A percentile compares a stretch with the other conserved stretches of the same genome.
These are phyloP conservation scores for Capsicum chinense DNA, from an alignment of 257 asterid species.

Conservation along the genomic window DNA sequence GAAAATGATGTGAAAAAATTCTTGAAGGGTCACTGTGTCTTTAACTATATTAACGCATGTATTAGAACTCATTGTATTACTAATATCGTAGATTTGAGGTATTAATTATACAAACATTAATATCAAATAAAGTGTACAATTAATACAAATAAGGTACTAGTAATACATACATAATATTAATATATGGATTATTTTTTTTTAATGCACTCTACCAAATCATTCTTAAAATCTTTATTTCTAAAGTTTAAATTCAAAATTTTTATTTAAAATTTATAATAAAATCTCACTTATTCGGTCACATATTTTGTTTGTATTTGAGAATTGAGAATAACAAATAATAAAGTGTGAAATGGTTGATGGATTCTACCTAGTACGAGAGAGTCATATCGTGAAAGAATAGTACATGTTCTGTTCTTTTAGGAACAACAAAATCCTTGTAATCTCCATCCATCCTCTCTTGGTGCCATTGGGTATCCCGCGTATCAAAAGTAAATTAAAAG, in stretches of 20 bases:
- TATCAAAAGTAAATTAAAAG: neutral
- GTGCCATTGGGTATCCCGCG: constrained; percentile 20
- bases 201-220: too few relatives aligned
- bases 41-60: too few relatives aligned
- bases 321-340: neutral
- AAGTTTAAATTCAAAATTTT: neutral
- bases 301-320: neutral
- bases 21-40: too few relatives aligned
- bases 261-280: neutral
- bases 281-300: neutral
- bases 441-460: constrained; percentile 17
- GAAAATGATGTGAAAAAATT: too few relatives aligned
- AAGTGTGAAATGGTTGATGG: neutral
- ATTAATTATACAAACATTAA: too few relatives aligned
- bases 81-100: too few relatives aligned
- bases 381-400: constrained; percentile 37
- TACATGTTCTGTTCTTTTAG: constrained; percentile 27
- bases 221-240: rapidly evolving
- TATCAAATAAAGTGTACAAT: too few relatives aligned
- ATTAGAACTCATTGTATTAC: too few relatives aligned
- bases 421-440: neutral
- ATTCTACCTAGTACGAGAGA: constrained; percentile 27
- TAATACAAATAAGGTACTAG: too few relatives aligned
- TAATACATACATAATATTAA: too few relatives aligned
- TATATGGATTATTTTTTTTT: too few relatives aligned